phyloP scores from a whole-genome alignment of 345 rosid species.

The Diplotaxis tenuifolia region DNA sequence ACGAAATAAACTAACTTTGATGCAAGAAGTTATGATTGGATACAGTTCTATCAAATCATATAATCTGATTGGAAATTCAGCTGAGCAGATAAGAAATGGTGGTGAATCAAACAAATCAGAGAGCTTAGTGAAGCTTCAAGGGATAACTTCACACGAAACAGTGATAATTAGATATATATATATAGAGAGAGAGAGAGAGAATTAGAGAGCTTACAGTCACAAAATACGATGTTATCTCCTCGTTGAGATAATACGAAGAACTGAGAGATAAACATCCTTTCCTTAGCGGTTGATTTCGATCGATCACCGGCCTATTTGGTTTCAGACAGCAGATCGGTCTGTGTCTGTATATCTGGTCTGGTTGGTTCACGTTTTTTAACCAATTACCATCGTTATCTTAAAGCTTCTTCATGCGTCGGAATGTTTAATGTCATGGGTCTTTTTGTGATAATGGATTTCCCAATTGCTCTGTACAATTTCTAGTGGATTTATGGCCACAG shows the following conservation, averaged over 20 bases:
- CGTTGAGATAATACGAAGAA: slow-evolving; percentile 96
- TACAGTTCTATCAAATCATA: background rate
- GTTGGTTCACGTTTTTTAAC: slow-evolving; percentile 16
- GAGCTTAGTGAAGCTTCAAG: slow-evolving; percentile 3
- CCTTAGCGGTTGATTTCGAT: background rate
- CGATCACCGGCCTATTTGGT: slow-evolving; percentile 9
- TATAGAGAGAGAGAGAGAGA: slow-evolving; percentile 17
- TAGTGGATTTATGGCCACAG: no score
- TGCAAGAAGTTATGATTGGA: background rate
- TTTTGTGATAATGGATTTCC: background rate
- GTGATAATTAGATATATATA: background rate
- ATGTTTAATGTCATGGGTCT: background rate
- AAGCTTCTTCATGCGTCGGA: background rate
- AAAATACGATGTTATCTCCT: slow-evolving; percentile 96
- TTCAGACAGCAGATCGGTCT: slow-evolving; percentile 18
- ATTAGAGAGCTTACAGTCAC: slow-evolving; percentile 68
- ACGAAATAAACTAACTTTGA: background rate
- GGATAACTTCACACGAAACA: background rate
- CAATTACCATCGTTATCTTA: slow-evolving; percentile 6
- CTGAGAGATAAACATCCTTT: slow-evolving; percentile 74
- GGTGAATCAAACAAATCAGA: slow-evolving; percentile 22
- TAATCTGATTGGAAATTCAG: slow-evolving; percentile 10
- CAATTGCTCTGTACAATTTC: no score
- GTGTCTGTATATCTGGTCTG: no score
- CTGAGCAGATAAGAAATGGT: background rate